A percentile compares a stretch with the other conserved stretches of the same genome.
Conservation (phyloP, 495 filamentous ascomycete genomes). For the Penicillium longicatenatum region DNA sequence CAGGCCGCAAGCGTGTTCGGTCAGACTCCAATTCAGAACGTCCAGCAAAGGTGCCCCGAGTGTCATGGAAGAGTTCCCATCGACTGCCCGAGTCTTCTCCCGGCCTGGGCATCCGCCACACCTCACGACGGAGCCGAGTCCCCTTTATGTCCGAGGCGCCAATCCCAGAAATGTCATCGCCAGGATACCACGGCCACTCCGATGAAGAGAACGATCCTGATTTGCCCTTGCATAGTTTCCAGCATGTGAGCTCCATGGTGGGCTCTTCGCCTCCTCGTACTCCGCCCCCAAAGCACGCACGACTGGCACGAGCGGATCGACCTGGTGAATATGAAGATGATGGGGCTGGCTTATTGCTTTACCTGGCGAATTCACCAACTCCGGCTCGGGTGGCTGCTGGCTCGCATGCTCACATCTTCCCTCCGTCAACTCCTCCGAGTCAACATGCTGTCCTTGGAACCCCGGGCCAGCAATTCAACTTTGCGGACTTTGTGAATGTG, state of each 20-base stretch:
- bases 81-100: slow-evolving; percentile 83
- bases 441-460: slow-evolving; percentile 67
- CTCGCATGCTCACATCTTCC: slow-evolving; percentile 51
- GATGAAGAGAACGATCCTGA: slow-evolving; percentile 78
- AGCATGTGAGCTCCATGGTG: slow-evolving; percentile 52
- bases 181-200: slow-evolving; percentile 58
- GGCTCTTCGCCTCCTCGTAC: slow-evolving; percentile 81
- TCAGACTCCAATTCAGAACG: slow-evolving; percentile 64
- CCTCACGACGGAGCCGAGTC: slow-evolving; percentile 53
- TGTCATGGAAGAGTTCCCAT: slow-evolving; percentile 72
- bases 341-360: slow-evolving; percentile 88
- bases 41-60: slow-evolving; percentile 55
- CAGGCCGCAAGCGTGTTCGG: slow-evolving; percentile 65
- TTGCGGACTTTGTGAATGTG: slow-evolving; percentile 95
- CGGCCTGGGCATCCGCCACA: slow-evolving; percentile 42
- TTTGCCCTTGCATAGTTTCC: slow-evolving; percentile 76
- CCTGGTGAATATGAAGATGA: slow-evolving; percentile 61
- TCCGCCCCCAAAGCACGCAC: slow-evolving; percentile 67
- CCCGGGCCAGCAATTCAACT: slow-evolving; percentile 77
- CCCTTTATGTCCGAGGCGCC: slow-evolving; percentile 76
- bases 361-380: slow-evolving; percentile 89
- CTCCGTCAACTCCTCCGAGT: slow-evolving; percentile 86
- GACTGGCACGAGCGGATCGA: slow-evolving; percentile 47
- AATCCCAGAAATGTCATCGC: slow-evolving; percentile 60
- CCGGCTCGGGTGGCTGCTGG: slow-evolving; percentile 59